Evolutionary conservation across 176 grass and related monocot species (phyloP).

Genomic region (Aegilops longissima): DNA sequence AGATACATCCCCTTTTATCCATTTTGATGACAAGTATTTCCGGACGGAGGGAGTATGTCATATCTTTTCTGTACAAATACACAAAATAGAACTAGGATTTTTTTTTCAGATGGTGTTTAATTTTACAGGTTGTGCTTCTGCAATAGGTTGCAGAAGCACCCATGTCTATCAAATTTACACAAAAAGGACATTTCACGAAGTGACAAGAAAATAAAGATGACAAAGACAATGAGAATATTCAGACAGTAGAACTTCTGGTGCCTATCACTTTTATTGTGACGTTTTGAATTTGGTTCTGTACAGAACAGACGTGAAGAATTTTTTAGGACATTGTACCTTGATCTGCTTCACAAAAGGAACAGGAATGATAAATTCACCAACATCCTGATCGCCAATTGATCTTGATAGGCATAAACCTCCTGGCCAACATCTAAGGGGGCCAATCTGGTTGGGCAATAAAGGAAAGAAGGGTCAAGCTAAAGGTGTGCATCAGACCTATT

Average conservation of each 20-base stretch:
- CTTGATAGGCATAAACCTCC: slow-evolving; percentile 97
- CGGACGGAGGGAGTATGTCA: not conserved
- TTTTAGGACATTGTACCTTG: slow-evolving; percentile 53
- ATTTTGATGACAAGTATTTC: no score
- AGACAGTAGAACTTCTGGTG: slow-evolving; percentile 15
- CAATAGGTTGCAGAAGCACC: not conserved
- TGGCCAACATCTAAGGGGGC: slow-evolving; percentile 96
- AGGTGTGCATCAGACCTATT: not conserved
- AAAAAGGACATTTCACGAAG: not conserved
- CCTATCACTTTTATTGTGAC: not conserved
- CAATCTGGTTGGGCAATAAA: slow-evolving; percentile 55
- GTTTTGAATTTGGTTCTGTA: not conserved
- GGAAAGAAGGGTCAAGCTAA: slow-evolving; percentile 2
- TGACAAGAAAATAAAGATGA: not conserved
- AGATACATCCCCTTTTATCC: no score
- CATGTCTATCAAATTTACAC: not conserved
- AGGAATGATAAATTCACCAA: slow-evolving; percentile 96
- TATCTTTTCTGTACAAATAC: not conserved
- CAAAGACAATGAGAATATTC: not conserved
- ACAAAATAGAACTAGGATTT: not conserved
- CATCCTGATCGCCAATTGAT: slow-evolving; percentile 97
- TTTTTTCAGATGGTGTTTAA: not conserved
- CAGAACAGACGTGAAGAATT: not conserved
- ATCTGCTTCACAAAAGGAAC: slow-evolving; percentile 96
- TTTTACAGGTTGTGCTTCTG: not conserved